Conservation (phyloP, 257 asterid genomes). For the Sherardia arvensis region DNA sequence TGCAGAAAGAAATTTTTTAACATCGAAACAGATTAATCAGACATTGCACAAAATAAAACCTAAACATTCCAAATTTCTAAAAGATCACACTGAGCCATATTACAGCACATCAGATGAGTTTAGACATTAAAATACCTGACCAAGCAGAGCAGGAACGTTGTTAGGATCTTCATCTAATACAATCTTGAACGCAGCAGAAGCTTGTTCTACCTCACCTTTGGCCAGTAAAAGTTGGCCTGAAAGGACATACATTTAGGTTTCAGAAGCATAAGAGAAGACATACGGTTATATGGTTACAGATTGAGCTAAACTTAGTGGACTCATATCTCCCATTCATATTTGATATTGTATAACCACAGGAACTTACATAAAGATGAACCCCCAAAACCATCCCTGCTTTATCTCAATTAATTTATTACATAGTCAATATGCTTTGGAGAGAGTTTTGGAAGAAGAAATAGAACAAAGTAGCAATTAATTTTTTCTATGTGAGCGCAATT, state of each 20-base stretch:
- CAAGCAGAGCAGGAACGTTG: conserved; percentile 96
- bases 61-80: not conserved
- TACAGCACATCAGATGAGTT: not conserved
- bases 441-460: not conserved
- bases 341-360: not conserved
- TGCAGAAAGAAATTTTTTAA: not conserved
- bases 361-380: not conserved
- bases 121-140: conserved; percentile 51
- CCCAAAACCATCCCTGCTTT: not conserved
- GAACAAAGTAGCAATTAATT: not conserved
- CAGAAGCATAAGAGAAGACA: conserved; percentile 5
- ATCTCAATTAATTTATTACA: not conserved
- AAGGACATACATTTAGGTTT: conserved; percentile 10
- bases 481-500: not conserved
- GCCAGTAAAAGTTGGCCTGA: conserved; percentile 97
- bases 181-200: conserved; percentile 86
- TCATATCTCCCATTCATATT: not conserved
- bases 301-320: not conserved
- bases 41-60: conserved; percentile 1
- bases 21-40: conserved; percentile 3
- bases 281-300: too few species aligned
- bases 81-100: not conserved
- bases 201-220: conserved; percentile 90
- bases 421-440: not conserved
- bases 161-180: conserved; percentile 89